Base-by-base conservation (phyloP, 345 rosid genomes). In the Gossypium australe region DNA sequence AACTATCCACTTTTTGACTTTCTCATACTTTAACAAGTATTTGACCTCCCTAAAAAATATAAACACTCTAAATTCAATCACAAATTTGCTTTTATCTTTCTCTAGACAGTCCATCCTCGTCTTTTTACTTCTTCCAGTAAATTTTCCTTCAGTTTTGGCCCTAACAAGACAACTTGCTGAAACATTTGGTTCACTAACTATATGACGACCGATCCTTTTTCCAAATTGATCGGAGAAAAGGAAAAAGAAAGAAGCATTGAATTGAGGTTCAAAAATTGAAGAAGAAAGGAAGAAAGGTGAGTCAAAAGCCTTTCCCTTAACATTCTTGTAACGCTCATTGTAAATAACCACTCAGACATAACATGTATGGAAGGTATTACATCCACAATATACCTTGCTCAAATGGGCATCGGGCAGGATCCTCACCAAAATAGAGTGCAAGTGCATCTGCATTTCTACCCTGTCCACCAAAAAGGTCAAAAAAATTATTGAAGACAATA, bases 361-460 rank as follows among this genome's bases (percentile, higher is more conserved):
- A 44, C 5, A 72, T 41, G 13, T 16, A 47, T 2, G 44, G 61
- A 70, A 29, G 49, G 44, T 55, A 60, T 58, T 9, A 78, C 69
- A 81, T 57, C 55, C 25, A 17, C 45, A 62, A 53, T 80, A 66
- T 85, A 90, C 98, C 99, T 93, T 96, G 99, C 81, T 96, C 99
- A 86, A 93, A 93, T 1, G 97, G 99, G 80, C 89, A 93, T 27
- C 93, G 91, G 41, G 89, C 90, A 12, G 98, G 99, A 87, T 93
- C 99, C 89, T 96, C 99, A 11, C 94, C 92, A 78, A 96, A 96
- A 73, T 96, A 96, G 71, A 86, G 81, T 17, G 92, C 98, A 82
- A 96, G 98, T 74, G 94, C 94, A 88, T 96, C 97, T 57, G 99
- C 99, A 85, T 93, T 93, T 78, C 90, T 89, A 77, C 97, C 98